Conservation (phyloP, 495 filamentous ascomycete species). For the Rhypophila decipiens region DNA sequence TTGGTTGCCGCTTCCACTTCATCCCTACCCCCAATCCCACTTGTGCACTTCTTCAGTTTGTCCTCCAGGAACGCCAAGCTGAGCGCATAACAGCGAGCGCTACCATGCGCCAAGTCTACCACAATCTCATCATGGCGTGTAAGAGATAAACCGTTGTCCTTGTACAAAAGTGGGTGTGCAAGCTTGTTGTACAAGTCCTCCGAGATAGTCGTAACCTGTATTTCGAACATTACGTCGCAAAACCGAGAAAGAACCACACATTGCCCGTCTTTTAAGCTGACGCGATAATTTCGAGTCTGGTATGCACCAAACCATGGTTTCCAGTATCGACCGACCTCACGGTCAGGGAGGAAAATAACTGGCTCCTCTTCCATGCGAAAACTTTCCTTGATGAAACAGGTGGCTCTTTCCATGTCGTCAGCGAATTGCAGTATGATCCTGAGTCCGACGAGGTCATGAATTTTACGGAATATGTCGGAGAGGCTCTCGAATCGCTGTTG, state of each 20-base stretch:
- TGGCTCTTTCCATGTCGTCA: slow-evolving; percentile 2
- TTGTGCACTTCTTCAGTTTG: slow-evolving; percentile 1
- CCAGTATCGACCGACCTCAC: slow-evolving; percentile 3
- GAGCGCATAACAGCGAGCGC: slow-evolving; percentile 3
- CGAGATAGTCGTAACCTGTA: slow-evolving; percentile 5
- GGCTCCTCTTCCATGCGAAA: neutral
- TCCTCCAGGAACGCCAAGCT: slow-evolving; percentile 4
- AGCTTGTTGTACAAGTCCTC: slow-evolving; percentile 8
- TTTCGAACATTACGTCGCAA: slow-evolving; percentile 6
- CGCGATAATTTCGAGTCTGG: slow-evolving; percentile 5
- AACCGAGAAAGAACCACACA: neutral
- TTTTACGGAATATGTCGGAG: neutral
- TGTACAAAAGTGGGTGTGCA: slow-evolving; percentile 8
- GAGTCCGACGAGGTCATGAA: slow-evolving; percentile 8
- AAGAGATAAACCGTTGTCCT: neutral
- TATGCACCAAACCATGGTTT: slow-evolving; percentile 7
- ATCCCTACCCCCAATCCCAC: neutral
- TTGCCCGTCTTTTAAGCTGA: slow-evolving; percentile 4
- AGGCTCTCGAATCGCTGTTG: slow-evolving; percentile 3
- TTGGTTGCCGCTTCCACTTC: neutral
- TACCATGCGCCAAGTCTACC: slow-evolving; percentile 2
- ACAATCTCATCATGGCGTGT: slow-evolving; percentile 5
- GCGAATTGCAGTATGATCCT: slow-evolving; percentile 5
- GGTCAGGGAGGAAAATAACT: neutral
- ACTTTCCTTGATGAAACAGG: slow-evolving; percentile 1